Evolutionary conservation across 2,329 filamentous ascomycete species (phyloP).

Genomic region (Neofusicoccum ribis): DNA sequence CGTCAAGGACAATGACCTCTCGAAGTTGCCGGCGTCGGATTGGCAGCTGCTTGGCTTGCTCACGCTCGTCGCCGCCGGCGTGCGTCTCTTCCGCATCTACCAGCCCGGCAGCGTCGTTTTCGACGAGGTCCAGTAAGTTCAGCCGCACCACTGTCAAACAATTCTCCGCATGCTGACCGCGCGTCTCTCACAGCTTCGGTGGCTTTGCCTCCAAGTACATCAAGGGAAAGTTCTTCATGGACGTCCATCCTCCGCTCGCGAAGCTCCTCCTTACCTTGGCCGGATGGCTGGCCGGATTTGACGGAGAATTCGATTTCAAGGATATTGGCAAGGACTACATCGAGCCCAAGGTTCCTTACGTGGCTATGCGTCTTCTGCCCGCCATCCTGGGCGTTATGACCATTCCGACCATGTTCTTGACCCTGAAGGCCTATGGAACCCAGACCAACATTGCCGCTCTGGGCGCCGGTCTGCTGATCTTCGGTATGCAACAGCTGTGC

Average conservation of each 20-base stretch:
- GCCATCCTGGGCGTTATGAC: slow-evolving; percentile 85
- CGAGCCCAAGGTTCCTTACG: slow-evolving; percentile 92
- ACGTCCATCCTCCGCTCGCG: slow-evolving; percentile 95
- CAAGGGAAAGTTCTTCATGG: slow-evolving; percentile 99
- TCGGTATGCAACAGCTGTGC: slow-evolving; percentile 60
- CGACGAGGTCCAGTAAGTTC: slow-evolving; percentile 96
- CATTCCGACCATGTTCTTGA: slow-evolving; percentile 91
- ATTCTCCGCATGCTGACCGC: background rate
- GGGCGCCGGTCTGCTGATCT: slow-evolving; percentile 84
- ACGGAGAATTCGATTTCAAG: slow-evolving; percentile 97
- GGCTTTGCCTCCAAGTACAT: slow-evolving; percentile 99
- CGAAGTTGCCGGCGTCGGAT: slow-evolving; percentile 79
- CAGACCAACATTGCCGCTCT: slow-evolving; percentile 80
- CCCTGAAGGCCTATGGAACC: slow-evolving; percentile 86
- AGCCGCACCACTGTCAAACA: background rate
- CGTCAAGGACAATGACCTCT: slow-evolving; percentile 87
- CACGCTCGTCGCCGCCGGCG: slow-evolving; percentile 72
- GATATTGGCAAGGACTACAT: slow-evolving; percentile 99
- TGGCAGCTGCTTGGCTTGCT: slow-evolving; percentile 74
- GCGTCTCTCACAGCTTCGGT: slow-evolving; percentile 71
- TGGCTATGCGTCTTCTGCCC: slow-evolving; percentile 93
- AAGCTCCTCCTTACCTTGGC: slow-evolving; percentile 96
- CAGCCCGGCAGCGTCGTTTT: slow-evolving; percentile 96
- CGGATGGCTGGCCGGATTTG: slow-evolving; percentile 91
- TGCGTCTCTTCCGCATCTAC: slow-evolving; percentile 93